Conservation (phyloP, 1,139 yeast species). For the Meyerozyma athensensis region DNA sequence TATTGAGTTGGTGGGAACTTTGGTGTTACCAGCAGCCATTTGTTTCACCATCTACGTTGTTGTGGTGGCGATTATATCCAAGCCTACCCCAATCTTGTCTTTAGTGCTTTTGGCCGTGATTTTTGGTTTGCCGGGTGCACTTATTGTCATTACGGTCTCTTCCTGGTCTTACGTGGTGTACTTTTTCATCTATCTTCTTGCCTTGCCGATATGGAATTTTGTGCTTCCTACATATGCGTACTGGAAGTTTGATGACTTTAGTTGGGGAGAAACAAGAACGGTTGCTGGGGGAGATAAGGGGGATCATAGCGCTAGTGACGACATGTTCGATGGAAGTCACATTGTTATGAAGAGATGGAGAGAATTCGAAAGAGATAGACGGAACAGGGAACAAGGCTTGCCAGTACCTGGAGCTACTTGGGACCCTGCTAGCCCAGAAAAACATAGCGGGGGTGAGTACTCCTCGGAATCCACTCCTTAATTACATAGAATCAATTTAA, state of each 20-base stretch:
- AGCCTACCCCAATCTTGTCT: constrained; percentile 80
- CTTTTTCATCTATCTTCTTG: constrained; percentile 75
- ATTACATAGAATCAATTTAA: too few species aligned
- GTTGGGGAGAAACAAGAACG: constrained; percentile 97
- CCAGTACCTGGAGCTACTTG: constrained; percentile 45
- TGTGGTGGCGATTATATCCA: constrained; percentile 67
- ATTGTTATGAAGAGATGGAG: constrained; percentile 92
- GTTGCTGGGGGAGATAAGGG: constrained; percentile 70
- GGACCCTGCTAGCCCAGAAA: constrained; percentile 39
- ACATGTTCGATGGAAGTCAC: constrained; percentile 83
- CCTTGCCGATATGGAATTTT: constrained; percentile 94
- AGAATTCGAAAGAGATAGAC: constrained; percentile 77
- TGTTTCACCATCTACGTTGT: constrained; percentile 81
- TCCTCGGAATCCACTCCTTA: constrained; percentile 23
- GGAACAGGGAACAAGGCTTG: constrained; percentile 25
- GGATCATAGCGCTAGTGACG: constrained; percentile 57
- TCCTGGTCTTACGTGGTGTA: constrained; percentile 71
- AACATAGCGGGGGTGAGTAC: constrained; percentile 22
- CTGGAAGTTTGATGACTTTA: constrained; percentile 97
- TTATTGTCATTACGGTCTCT: constrained; percentile 86
- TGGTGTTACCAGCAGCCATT: constrained; percentile 91
- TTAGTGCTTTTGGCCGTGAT: constrained; percentile 74
- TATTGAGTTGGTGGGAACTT: constrained; percentile 84
- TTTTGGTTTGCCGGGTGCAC: constrained; percentile 83
- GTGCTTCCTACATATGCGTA: constrained; percentile 83